These are phyloP conservation scores for Plantago coronopus DNA, from an alignment of 305 asterid genomes.

Conservation along the genomic window DNA sequence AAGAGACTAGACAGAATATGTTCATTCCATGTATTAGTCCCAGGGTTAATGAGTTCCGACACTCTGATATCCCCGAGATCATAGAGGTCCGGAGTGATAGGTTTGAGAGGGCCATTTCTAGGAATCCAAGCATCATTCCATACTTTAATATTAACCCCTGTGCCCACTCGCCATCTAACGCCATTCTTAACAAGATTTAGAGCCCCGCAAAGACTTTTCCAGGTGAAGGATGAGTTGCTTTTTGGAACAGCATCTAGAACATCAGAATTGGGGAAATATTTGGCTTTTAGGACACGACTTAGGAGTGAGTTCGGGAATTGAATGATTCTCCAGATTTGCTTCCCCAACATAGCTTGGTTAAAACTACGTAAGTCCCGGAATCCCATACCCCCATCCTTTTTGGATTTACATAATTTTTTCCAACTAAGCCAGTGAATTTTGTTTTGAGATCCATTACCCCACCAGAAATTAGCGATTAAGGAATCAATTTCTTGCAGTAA, in stretches of 20 bases:
- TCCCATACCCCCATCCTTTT: neutral
- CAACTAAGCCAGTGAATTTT: neutral
- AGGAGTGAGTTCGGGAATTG: no score
- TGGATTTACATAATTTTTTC: neutral
- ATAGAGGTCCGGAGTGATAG: neutral
- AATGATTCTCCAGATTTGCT: no score
- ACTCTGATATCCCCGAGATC: neutral
- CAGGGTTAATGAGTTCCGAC: no score
- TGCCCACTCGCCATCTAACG: neutral
- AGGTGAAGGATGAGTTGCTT: no score
- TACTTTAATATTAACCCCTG: neutral
- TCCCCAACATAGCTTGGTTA: neutral
- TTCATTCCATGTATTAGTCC: no score
- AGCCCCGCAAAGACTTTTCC: no score
- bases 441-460: neutral
- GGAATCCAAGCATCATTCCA: constrained; percentile 5
- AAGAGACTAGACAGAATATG: no score
- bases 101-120: neutral
- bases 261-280: neutral
- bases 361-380: neutral
- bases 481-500: neutral
- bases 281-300: no score
- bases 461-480: neutral
- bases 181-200: neutral
- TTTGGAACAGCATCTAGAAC: no score